These are phyloP conservation scores for Coemansia sp. DNA, from an alignment of 192 early-diverging fungal species.

Conservation along the genomic window DNA sequence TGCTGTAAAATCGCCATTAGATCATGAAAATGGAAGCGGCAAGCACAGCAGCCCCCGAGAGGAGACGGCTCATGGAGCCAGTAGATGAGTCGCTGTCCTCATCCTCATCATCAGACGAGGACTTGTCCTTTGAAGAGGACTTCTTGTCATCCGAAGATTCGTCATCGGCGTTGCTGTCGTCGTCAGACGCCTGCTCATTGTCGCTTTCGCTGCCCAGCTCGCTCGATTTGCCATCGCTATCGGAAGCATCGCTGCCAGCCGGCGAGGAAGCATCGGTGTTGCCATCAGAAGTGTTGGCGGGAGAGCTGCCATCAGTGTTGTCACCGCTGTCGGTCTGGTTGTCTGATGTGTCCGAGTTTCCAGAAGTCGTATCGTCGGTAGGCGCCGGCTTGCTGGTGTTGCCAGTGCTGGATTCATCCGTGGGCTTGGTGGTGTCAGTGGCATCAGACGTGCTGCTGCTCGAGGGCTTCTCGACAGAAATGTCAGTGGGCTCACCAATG, in stretches of 20 bases:
- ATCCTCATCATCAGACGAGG: slow-evolving; percentile 8
- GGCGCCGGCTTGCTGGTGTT: neutral
- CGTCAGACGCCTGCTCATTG: slow-evolving; percentile 1
- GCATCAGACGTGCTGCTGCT: neutral
- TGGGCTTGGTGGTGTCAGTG: neutral
- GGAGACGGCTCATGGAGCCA: slow-evolving; percentile 19
- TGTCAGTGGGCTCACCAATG: slow-evolving; percentile 20
- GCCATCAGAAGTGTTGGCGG: neutral
- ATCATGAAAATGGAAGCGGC: slow-evolving; percentile 20
- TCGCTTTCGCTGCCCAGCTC: slow-evolving; percentile 5
- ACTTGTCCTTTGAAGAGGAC: neutral
- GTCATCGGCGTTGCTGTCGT: neutral
- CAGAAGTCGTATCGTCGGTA: neutral
- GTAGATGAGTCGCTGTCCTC: slow-evolving; percentile 13
- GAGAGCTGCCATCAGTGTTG: neutral
- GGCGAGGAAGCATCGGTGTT: neutral
- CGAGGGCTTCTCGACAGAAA: neutral
- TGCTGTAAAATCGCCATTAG: slow-evolving; percentile 1
- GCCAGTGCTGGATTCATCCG: neutral
- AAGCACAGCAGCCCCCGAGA: slow-evolving; percentile 33
- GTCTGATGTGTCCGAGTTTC: neutral
- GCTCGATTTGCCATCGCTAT: neutral
- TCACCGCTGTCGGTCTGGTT: neutral
- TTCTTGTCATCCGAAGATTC: neutral
- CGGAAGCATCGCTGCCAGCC: neutral